A percentile compares a stretch with the other conserved stretches of the same genome.
Evolutionary conservation across 495 filamentous ascomycete species (phyloP).

Genomic region (Pyrenopolyporus hunteri): DNA sequence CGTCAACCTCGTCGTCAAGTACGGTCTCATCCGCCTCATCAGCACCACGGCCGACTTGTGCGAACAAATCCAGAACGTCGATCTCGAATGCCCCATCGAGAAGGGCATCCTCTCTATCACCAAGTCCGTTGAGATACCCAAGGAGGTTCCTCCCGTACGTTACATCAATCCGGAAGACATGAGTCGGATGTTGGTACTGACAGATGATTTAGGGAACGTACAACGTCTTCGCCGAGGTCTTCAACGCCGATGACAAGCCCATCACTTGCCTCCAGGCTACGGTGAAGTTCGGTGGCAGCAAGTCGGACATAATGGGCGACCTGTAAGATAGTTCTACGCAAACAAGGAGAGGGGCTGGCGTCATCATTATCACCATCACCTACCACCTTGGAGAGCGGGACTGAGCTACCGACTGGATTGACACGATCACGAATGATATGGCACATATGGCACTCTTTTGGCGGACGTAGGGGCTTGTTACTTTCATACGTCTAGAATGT

Average conservation of each 20-base stretch:
- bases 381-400: not conserved
- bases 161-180: not conserved
- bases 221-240: slow-evolving; percentile 84
- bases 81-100: slow-evolving; percentile 86
- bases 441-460: slow-evolving; percentile 35
- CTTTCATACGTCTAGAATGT: slow-evolving; percentile 32
- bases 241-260: slow-evolving; percentile 65
- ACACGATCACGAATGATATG: slow-evolving; percentile 29
- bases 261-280: slow-evolving; percentile 83
- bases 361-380: not conserved
- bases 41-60: slow-evolving; percentile 80
- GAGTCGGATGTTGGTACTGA: slow-evolving; percentile 3
- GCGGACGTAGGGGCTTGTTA: slow-evolving; percentile 14
- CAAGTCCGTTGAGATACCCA: slow-evolving; percentile 85
- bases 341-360: not conserved
- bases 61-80: slow-evolving; percentile 84
- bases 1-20: slow-evolving; percentile 85
- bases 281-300: slow-evolving; percentile 59
- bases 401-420: slow-evolving; percentile 12
- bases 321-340: slow-evolving; percentile 15
- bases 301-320: slow-evolving; percentile 11
- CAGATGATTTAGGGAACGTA: slow-evolving; percentile 74
- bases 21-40: slow-evolving; percentile 88
- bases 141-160: slow-evolving; percentile 86
- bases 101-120: slow-evolving; percentile 71